Evolutionary conservation across 1,139 yeast genomes (phyloP).

Genomic region (Geotrichum aggregatum): DNA sequence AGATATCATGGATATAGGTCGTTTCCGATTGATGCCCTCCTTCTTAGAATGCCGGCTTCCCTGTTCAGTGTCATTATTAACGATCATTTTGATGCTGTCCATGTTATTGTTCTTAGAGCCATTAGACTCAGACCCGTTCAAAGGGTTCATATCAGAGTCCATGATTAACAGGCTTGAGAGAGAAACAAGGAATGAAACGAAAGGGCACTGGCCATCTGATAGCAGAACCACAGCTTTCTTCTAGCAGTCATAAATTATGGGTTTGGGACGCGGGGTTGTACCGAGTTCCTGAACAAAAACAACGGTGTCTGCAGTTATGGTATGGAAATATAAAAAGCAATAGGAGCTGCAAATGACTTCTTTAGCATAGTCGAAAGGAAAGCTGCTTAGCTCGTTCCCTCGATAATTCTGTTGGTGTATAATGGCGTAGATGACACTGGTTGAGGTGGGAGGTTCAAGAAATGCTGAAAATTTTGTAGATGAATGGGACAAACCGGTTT

Average conservation of each 20-base stretch:
- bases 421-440: background rate
- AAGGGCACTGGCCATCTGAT: background rate
- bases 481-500: too few relatives aligned
- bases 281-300: background rate
- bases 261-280: background rate
- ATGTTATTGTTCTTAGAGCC: background rate
- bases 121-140: background rate
- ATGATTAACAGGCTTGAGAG: background rate
- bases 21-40: background rate
- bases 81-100: background rate
- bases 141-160: background rate
- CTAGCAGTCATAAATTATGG: background rate
- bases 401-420: background rate
- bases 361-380: background rate
- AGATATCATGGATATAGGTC: slow-evolving; percentile 5
- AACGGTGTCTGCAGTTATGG: background rate
- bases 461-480: too few relatives aligned
- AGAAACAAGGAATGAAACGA: background rate
- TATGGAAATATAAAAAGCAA: background rate
- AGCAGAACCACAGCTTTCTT: background rate
- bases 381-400: background rate
- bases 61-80: background rate
- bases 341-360: background rate
- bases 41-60: background rate
- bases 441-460: too few relatives aligned